phyloP scores from a whole-genome alignment of 2,329 filamentous ascomycete genomes.

The Colletotrichum salicis region DNA sequence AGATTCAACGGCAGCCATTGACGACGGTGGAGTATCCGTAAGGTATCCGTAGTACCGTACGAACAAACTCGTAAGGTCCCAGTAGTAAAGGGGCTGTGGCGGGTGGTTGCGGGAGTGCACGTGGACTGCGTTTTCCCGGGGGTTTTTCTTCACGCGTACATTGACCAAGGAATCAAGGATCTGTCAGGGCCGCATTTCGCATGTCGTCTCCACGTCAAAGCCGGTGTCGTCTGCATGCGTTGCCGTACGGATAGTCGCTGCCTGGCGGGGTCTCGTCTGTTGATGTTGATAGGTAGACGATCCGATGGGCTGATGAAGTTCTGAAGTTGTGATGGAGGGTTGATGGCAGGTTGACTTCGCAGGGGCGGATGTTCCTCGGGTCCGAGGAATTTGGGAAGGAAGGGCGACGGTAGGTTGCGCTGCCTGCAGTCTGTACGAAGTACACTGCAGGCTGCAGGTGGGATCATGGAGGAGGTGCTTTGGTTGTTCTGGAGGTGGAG shows the following conservation, averaged over 20 bases:
- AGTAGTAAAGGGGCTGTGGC: neutral
- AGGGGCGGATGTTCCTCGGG: neutral
- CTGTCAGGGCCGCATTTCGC: neutral
- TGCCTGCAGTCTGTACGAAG: too few species aligned
- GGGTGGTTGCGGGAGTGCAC: constrained; percentile 5
- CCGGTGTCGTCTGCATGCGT: neutral
- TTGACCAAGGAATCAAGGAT: neutral
- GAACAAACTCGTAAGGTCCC: too few species aligned
- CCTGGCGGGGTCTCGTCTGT: neutral
- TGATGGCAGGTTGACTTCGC: neutral
- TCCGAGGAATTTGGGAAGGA: neutral
- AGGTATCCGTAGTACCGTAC: too few species aligned
- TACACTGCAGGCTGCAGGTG: neutral
- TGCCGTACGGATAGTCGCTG: neutral
- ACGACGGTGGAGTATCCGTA: neutral
- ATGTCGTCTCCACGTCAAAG: neutral
- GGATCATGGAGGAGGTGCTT: neutral
- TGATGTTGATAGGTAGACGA: neutral
- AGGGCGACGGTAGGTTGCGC: neutral
- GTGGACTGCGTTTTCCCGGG: neutral
- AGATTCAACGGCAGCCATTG: neutral
- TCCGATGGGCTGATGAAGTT: neutral
- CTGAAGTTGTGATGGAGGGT: neutral
- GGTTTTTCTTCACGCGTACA: neutral
- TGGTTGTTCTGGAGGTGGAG: neutral